Evolutionary conservation across 2,329 filamentous ascomycete species (phyloP).

Genomic region (Talaromyces atroroseus): DNA sequence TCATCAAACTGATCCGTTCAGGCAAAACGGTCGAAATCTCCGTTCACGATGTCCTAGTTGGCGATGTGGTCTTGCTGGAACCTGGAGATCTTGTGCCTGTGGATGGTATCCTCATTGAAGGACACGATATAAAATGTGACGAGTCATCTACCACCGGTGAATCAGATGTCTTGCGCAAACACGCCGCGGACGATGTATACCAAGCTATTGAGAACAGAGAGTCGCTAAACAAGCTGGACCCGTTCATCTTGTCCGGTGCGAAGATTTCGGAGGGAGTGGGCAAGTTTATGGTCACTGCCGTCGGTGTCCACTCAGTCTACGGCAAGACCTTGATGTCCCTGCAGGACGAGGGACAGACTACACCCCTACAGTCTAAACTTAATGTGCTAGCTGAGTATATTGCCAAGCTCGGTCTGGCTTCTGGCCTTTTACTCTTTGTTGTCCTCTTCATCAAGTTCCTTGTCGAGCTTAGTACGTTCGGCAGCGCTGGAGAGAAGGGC

Average conservation of each 20-base stretch:
- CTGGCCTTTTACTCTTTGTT: conserved; percentile 69
- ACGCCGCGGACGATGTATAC: conserved; percentile 58
- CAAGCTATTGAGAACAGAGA: conserved; percentile 57
- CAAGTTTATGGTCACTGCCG: conserved; percentile 68
- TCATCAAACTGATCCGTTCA: conserved; percentile 70
- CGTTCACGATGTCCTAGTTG: conserved; percentile 65
- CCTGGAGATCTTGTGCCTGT: conserved; percentile 68
- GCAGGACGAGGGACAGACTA: conserved; percentile 70
- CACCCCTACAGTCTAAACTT: conserved; percentile 71
- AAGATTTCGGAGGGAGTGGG: conserved; percentile 73
- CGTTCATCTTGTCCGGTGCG: conserved; percentile 74
- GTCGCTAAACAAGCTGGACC: conserved; percentile 61
- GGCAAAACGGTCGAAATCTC: conserved; percentile 65
- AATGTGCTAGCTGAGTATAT: conserved; percentile 75
- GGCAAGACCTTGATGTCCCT: conserved; percentile 75
- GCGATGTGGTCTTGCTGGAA: conserved; percentile 67
- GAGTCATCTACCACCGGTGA: conserved; percentile 74
- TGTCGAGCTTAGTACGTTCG: conserved; percentile 52
- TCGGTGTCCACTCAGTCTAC: conserved; percentile 67
- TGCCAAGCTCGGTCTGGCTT: conserved; percentile 65
- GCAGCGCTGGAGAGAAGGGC: conserved; percentile 46
- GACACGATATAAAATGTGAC: conserved; percentile 63
- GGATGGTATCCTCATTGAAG: conserved; percentile 64
- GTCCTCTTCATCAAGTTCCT: conserved; percentile 75
- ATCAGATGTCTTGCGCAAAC: conserved; percentile 67